Percentiles rank a stretch among this genome's conserved stretches.
phyloP scores from a whole-genome alignment of 805 yeast genomes.

The Kluyveromyces wickerhamii region DNA sequence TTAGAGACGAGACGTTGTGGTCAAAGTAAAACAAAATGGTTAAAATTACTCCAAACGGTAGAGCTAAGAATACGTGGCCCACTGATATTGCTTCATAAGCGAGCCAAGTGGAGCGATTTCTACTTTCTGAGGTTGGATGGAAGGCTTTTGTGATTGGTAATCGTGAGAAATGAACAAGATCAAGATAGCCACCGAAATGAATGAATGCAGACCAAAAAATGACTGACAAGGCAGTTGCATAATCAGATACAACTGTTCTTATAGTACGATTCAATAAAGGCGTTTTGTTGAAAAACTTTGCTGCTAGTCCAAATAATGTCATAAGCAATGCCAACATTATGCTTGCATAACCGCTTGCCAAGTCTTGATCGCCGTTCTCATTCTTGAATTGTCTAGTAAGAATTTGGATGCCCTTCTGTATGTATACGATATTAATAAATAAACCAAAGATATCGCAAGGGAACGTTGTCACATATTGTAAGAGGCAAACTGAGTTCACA shows the following conservation, averaged over 20 bases:
- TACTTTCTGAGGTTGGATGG: conserved; percentile 49
- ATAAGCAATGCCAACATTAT: conserved; percentile 68
- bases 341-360: conserved; percentile 59
- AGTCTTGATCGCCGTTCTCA: conserved; percentile 26
- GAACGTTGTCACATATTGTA: conserved; percentile 67
- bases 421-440: conserved; percentile 79
- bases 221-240: conserved; percentile 76
- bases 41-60: conserved; percentile 84
- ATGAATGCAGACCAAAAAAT: conserved; percentile 87
- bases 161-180: conserved; percentile 46
- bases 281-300: conserved; percentile 40
- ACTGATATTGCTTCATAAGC: conserved; percentile 39
- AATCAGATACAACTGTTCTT: conserved; percentile 73
- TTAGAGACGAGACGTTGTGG: conserved; percentile 88
- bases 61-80: conserved; percentile 74
- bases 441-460: conserved; percentile 93
- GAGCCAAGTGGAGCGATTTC: conserved; percentile 32
- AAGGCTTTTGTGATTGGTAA: conserved; percentile 69
- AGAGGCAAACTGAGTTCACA: conserved; percentile 55
- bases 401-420: conserved; percentile 86
- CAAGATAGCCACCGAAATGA: conserved; percentile 79
- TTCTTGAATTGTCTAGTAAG: conserved; percentile 57
- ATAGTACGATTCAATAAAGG: conserved; percentile 51
- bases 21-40: conserved; percentile 88
- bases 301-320: conserved; percentile 70